A percentile compares a stretch with the other conserved stretches of the same genome.
phyloP scores from a whole-genome alignment of 2,329 filamentous ascomycete species.

The Colletotrichum navitas region DNA sequence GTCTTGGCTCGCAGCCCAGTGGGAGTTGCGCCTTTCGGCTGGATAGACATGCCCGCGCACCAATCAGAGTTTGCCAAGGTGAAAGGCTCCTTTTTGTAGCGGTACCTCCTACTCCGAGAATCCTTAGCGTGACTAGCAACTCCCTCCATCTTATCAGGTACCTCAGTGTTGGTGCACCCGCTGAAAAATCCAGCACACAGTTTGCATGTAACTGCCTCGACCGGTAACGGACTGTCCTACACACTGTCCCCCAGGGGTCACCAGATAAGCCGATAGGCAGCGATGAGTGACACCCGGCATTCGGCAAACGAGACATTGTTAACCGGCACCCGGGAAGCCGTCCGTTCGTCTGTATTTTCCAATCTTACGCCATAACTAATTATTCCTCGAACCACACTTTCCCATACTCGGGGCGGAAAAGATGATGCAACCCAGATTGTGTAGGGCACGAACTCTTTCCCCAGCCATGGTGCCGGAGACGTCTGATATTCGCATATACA shows the following conservation, averaged over 20 bases:
- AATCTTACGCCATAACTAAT: background rate
- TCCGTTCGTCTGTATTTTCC: conserved; percentile 1
- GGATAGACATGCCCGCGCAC: background rate
- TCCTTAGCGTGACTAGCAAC: background rate
- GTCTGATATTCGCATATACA: conserved; percentile 12
- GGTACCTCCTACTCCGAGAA: background rate
- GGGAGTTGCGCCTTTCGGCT: conserved; percentile 18
- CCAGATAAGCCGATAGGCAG: conserved; percentile 7
- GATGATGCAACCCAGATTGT: conserved; percentile 1
- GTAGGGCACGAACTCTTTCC: background rate
- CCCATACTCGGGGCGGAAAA: background rate
- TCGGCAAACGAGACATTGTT: background rate
- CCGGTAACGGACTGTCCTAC: background rate
- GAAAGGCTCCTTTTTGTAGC: background rate
- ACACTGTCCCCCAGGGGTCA: conserved; percentile 8
- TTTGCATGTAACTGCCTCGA: background rate
- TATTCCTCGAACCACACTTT: background rate
- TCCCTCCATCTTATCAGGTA: conserved; percentile 34
- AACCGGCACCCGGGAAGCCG: background rate
- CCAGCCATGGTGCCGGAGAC: background rate
- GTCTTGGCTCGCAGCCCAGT: conserved; percentile 7
- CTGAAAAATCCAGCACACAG: conserved; percentile 1
- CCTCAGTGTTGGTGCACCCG: background rate
- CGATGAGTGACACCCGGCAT: background rate
- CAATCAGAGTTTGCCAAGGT: conserved; percentile 15